Base-by-base conservation (phyloP, 192 early-diverging fungal species). In the Cladochytrium replicatum region DNA sequence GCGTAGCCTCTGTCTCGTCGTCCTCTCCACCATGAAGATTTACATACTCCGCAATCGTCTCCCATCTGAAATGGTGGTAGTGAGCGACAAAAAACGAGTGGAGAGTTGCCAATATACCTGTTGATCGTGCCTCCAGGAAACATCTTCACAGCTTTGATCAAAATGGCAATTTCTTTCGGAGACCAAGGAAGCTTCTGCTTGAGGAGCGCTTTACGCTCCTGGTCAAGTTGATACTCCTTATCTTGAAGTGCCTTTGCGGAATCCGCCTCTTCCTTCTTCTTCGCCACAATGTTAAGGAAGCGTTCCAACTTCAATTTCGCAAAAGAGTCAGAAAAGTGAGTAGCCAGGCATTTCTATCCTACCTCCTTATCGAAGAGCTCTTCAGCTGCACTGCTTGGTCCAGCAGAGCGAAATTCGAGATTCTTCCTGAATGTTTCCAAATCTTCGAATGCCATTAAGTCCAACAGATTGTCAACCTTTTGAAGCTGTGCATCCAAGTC, bases 61-160 rank as follows among this genome's bases (percentile, higher is more conserved):
- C 78, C 88, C 88, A 91, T 15, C 80, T 65, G 19, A 24, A 11
- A 4, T 2, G 27, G 23, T n/a, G 22, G 15, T 15, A 4, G 6
- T 9, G 2, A 68, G 5, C 6, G 27, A 22, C 27, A 15, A 0
- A 49, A 19, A 17, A 55, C 9, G 29, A 68, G 15, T 9, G 44
- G 23, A 4, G 19, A 29, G 23, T 55, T 60, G n/a, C n/a, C n/a
- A n/a, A n/a, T n/a, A n/a, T n/a, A n/a, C 46, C 81, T 72, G 27
- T 73, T 61, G 21, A 72, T 63, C 8, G 82, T 83, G 13, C 88
- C 88, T 19, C 84, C 84, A 9, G 86, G 88, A 55, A 81, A 88
- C 57, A 81, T 74, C 48, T 89, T 88, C 34, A 80, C 67, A 13
- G 84, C 86, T 55, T 87, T 89, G 61, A 88, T 86, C 11, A 91